Conservation (phyloP, 768 basidiomycete species). For the Ramaria sp. region DNA sequence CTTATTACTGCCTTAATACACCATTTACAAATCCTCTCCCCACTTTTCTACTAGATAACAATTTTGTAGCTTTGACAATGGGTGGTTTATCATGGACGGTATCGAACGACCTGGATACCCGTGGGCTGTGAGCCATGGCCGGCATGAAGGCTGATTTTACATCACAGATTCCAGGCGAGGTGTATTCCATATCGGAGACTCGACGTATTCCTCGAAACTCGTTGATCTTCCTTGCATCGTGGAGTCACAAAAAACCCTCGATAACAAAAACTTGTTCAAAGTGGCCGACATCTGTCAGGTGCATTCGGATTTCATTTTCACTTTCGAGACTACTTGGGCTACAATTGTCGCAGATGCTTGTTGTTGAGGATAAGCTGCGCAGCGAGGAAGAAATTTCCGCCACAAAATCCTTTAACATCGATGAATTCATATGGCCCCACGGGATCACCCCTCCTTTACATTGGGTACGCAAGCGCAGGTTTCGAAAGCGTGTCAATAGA, state of each 20-base stretch:
- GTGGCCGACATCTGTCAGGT: constrained; percentile 98
- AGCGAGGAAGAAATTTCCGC: constrained; percentile 54
- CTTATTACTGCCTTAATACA: too few relatives aligned
- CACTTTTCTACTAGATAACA: too few relatives aligned
- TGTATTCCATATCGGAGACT: constrained; percentile 76
- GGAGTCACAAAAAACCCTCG: constrained; percentile 92
- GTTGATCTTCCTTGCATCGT: constrained; percentile 93
- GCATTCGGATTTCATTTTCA: constrained; percentile 11
- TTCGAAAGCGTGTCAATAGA: constrained; percentile 81
- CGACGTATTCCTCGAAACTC: constrained; percentile 79
- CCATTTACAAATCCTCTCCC: too few relatives aligned
- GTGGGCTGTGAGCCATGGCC: not conserved
- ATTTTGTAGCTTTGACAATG: too few relatives aligned
- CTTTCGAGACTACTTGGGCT: constrained; percentile 11
- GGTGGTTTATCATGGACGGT: not conserved
- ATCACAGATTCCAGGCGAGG: constrained; percentile 78
- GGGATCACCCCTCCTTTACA: constrained; percentile 90
- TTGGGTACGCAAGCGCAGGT: constrained; percentile 83
- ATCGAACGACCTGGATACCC: not conserved
- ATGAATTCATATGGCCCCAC: constrained; percentile 96
- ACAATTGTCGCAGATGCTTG: constrained; percentile 62
- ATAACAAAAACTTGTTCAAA: constrained; percentile 97
- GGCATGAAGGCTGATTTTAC: not conserved
- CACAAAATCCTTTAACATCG: constrained; percentile 71
- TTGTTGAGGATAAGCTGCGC: constrained; percentile 67